phyloP scores from a whole-genome alignment of 768 basidiomycete species.

The Russula sp. region DNA sequence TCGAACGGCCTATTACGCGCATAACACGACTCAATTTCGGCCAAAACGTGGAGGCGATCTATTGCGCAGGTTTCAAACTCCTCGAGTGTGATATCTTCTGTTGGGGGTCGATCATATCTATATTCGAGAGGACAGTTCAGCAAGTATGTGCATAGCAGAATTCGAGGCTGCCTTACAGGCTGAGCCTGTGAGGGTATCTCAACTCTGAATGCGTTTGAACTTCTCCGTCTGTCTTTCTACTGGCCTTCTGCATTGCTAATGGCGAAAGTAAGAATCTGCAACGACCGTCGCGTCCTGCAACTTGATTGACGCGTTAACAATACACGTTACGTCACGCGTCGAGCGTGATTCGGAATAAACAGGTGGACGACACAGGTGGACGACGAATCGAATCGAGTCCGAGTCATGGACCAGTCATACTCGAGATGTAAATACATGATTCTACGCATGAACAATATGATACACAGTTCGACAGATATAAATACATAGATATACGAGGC shows the following conservation, averaged over 20 bases:
- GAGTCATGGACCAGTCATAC: background rate
- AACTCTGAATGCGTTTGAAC: constrained; percentile 30
- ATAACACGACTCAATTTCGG: constrained; percentile 86
- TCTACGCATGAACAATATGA: constrained; percentile 15
- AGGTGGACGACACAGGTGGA: too few relatives aligned
- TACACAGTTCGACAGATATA: constrained; percentile 19
- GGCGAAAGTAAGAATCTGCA: background rate
- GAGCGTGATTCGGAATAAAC: background rate
- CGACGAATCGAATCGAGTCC: too few relatives aligned
- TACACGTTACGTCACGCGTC: constrained; percentile 14
- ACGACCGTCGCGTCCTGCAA: constrained; percentile 1
- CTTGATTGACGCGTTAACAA: background rate
- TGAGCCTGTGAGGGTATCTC: constrained; percentile 63
- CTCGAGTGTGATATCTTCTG: constrained; percentile 86
- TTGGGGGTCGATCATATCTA: constrained; percentile 84
- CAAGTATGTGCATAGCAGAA: background rate
- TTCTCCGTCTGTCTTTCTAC: constrained; percentile 15
- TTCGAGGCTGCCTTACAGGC: constrained; percentile 49
- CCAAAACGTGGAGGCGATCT: constrained; percentile 78
- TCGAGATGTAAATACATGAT: background rate
- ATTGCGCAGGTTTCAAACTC: constrained; percentile 92
- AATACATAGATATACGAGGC: constrained; percentile 15
- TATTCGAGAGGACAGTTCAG: background rate
- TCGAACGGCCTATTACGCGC: constrained; percentile 79
- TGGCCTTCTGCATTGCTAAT: constrained; percentile 20